These are phyloP conservation scores for Akebia trifoliata DNA, from an alignment of 164 flowering plant species.

Conservation along the genomic window DNA sequence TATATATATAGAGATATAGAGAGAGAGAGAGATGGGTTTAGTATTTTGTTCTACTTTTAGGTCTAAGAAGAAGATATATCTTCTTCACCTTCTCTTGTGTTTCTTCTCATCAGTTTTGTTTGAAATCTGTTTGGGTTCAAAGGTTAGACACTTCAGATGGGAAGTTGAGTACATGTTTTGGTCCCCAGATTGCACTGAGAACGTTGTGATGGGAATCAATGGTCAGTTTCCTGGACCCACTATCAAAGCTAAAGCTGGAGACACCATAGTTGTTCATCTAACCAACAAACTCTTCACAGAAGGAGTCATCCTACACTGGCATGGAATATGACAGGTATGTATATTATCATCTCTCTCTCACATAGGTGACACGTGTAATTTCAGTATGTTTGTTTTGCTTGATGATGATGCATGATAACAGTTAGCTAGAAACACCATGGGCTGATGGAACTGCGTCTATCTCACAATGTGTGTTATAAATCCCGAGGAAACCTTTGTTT, in stretches of 20 bases:
- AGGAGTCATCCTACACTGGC: constrained; percentile 89
- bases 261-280: constrained; percentile 57
- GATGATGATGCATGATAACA: no score
- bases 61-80: no score
- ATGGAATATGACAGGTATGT: constrained; percentile 80
- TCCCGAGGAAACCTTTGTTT: constrained; percentile 71
- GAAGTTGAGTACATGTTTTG: constrained; percentile 55
- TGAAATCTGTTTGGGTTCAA: no score
- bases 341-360: background rate
- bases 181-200: constrained; percentile 66
- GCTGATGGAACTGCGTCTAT: constrained; percentile 89
- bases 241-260: constrained; percentile 60
- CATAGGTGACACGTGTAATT: background rate
- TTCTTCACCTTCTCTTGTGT: no score
- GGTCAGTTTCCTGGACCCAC: constrained; percentile 91
- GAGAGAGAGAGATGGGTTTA: no score
- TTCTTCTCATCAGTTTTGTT: no score
- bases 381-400: background rate
- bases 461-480: constrained; percentile 78
- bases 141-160: constrained; percentile 66
- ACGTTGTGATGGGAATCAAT: constrained; percentile 63
- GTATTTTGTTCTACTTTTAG: no score
- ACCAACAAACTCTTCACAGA: constrained; percentile 71
- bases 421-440: constrained; percentile 89
- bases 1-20: no score